These are phyloP conservation scores for Canna indica DNA, from an alignment of 176 grass and related monocot genomes.

Conservation along the genomic window DNA sequence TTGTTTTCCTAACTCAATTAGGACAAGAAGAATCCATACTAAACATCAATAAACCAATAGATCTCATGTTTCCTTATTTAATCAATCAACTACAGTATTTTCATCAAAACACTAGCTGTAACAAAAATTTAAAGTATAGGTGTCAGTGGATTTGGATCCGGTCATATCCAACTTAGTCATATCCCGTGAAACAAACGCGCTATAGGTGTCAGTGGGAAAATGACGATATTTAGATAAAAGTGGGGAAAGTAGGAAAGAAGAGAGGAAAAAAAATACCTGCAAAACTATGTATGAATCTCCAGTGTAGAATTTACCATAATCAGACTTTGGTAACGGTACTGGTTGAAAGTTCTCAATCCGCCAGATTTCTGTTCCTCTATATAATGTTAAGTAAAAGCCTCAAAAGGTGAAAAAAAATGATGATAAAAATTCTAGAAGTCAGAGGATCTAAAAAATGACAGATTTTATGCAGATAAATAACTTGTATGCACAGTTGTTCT, in stretches of 20 bases:
- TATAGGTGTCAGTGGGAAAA: background rate
- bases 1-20: no score
- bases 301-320: slow-evolving; percentile 85
- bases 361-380: slow-evolving; percentile 96
- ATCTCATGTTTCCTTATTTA: background rate
- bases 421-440: background rate
- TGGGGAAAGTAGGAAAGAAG: background rate
- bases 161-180: no score
- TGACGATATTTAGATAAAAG: background rate
- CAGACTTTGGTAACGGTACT: slow-evolving; percentile 67
- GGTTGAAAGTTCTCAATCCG: slow-evolving; percentile 88
- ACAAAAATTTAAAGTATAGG: background rate
- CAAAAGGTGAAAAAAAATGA: background rate
- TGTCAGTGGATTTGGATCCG: no score
- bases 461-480: background rate
- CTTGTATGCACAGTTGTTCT: background rate
- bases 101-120: background rate
- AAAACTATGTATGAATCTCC: slow-evolving; percentile 97
- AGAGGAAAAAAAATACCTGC: slow-evolving; percentile 36
- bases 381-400: slow-evolving; percentile 32
- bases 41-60: background rate
- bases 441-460: background rate
- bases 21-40: no score
- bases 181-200: no score
- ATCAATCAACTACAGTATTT: background rate